Evolutionary conservation across 768 basidiomycete species (phyloP), one percentile per base, ranked within the genome.

Genomic region (Psilocybe cubensis): DNA sequence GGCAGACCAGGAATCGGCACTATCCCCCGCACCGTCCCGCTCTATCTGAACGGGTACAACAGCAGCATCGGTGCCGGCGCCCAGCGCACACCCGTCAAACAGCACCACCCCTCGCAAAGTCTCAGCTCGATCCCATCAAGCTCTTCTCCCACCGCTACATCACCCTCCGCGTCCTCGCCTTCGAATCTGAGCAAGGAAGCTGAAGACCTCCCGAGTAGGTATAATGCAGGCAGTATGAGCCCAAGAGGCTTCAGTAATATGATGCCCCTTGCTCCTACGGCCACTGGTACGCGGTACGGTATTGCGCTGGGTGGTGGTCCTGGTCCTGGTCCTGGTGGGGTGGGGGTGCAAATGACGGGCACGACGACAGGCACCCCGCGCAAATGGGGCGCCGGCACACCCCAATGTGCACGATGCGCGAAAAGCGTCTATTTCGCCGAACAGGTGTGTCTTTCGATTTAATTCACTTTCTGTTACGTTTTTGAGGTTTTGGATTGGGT

Each of bases 341-440:
- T 54, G 17, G 55, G 56, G n/a, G 67, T 74, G 8, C 71, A 77
- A 27, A 63, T 73, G 56, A 76, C 76, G 4, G 74, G 76, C 9
- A 65, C 79, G 27, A n/a, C n/a, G n/a, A n/a, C n/a, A n/a, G 35
- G 35, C 5, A 11, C 35, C 35, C 75, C 76, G 9, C 78, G 72
- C 56, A 77, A 78, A 58, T 88, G 85, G 80, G 85, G 83, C 31
- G 73, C 69, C 21, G 79, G 81, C 20, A 83, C 84, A 7, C 88
- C 91, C 18, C 66, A 67, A 18, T 94, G 92, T 63, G 84, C 87
- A 8, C 79, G 80, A 54, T 94, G 92, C 61, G 76, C 76, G 33
- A 85, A 89, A 79, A 87, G 80, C 50, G 92, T 94, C 9, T 94
- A 90, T 73, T 93, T 94, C 66, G 91, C 92, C 12, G 91, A 94